phyloP scores from a whole-genome alignment of 306 rosid genomes.

The Trifolium repens region DNA sequence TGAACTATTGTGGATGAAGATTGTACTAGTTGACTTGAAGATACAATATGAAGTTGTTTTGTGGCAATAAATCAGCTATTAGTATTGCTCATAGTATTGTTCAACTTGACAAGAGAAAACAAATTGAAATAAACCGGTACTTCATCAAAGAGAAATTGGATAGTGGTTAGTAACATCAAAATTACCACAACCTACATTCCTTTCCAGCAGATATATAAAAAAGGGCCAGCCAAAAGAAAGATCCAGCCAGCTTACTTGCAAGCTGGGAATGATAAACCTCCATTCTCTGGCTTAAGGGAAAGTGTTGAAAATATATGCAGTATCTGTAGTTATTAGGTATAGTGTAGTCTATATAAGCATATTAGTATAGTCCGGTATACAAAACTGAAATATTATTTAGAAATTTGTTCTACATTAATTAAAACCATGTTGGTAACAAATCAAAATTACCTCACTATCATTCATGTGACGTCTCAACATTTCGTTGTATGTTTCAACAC shows the following conservation, averaged over 20 bases:
- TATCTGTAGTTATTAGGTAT: not conserved
- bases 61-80: not conserved
- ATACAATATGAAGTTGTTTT: not conserved
- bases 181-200: too few relatives aligned
- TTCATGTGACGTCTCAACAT: constrained; percentile 91
- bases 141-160: too few relatives aligned
- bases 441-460: constrained; percentile 80
- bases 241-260: not conserved
- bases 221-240: not conserved
- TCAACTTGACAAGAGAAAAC: not conserved
- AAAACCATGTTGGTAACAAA: constrained; percentile 15
- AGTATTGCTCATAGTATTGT: not conserved
- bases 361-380: not conserved
- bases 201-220: not conserved
- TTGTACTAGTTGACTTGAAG: not conserved
- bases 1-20: not conserved
- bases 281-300: not conserved
- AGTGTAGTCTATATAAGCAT: not conserved
- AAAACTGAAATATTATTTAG: not conserved
- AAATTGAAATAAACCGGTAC: not conserved
- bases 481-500: constrained; percentile 97
- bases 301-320: not conserved
- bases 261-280: not conserved
- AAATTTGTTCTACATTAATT: not conserved
- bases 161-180: too few relatives aligned